Conservation (phyloP, 345 rosid genomes). For the Alliaria petiolata region DNA sequence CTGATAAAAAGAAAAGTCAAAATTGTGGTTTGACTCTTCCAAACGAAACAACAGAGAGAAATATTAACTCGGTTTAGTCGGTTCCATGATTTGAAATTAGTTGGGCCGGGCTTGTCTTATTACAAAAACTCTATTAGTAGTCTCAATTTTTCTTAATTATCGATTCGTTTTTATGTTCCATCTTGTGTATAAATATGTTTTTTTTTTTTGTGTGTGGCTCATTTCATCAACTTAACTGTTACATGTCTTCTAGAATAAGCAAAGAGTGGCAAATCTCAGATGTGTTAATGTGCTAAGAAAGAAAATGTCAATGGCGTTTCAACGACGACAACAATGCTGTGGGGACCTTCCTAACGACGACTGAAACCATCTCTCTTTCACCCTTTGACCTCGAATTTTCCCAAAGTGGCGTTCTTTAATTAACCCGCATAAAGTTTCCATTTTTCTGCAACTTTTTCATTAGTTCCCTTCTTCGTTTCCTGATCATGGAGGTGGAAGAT, state of each 20-base stretch:
- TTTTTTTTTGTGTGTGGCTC: neutral
- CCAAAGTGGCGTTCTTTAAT: too few relatives aligned
- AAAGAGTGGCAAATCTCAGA: neutral
- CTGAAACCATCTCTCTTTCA: conserved; percentile 4
- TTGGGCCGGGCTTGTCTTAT: neutral
- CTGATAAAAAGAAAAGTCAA: neutral
- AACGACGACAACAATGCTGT: conserved; percentile 4
- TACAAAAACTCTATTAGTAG: too few relatives aligned
- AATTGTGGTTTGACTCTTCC: conserved; percentile 16
- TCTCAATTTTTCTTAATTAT: too few relatives aligned
- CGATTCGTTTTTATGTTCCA: too few relatives aligned
- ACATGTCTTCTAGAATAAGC: conserved; percentile 9
- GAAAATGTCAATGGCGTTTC: conserved; percentile 30
- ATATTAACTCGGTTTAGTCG: neutral
- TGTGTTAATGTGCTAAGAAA: neutral
- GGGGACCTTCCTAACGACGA: conserved; percentile 15
- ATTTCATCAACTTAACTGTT: neutral
- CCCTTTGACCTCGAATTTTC: conserved; percentile 4
- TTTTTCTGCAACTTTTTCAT: neutral
- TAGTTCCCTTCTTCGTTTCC: neutral
- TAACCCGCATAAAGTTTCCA: conserved; percentile 20
- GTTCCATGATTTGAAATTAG: neutral
- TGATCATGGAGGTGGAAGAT: conserved; percentile 18
- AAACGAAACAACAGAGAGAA: neutral
- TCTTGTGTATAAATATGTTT: too few relatives aligned